Conservation (phyloP, 345 rosid species). For the Linum lewisii region DNA sequence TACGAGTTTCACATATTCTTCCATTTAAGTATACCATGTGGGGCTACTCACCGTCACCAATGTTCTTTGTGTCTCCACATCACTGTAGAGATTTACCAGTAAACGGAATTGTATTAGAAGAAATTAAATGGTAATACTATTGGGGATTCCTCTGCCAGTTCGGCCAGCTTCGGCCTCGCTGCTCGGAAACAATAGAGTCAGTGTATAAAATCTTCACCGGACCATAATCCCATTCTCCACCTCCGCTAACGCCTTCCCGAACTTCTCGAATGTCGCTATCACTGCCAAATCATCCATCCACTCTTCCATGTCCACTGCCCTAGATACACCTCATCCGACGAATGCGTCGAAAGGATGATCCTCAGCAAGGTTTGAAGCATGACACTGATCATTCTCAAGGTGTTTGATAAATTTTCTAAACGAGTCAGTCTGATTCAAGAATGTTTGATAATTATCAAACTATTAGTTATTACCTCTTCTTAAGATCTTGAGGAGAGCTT, state of each 20-base stretch:
- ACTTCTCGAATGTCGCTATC: conserved; percentile 32
- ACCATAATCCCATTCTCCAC: conserved; percentile 38
- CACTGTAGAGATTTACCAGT: too few relatives aligned
- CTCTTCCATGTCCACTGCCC: conserved; percentile 43
- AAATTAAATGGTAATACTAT: conserved; percentile 52
- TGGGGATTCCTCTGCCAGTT: conserved; percentile 51
- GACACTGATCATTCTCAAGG: conserved; percentile 36
- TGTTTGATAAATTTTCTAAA: neutral
- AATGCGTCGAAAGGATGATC: conserved; percentile 45
- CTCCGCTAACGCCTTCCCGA: conserved; percentile 34
- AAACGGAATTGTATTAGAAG: too few relatives aligned
- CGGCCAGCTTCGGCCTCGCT: conserved; percentile 41
- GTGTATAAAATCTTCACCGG: conserved; percentile 49
- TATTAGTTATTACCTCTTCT: conserved; percentile 40
- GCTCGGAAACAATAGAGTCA: conserved; percentile 35
- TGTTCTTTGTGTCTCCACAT: too few relatives aligned
- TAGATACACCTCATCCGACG: conserved; percentile 49
- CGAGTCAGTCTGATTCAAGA: too few relatives aligned
- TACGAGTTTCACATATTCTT: too few relatives aligned
- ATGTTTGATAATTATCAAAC: neutral
- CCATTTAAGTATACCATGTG: too few relatives aligned
- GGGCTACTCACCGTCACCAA: too few relatives aligned
- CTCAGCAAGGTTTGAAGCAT: conserved; percentile 39
- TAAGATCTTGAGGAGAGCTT: conserved; percentile 62
- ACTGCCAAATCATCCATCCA: conserved; percentile 47